These are phyloP conservation scores for Theileria parva DNA, from an alignment of 169 alveolate species.

Conservation along the genomic window DNA sequence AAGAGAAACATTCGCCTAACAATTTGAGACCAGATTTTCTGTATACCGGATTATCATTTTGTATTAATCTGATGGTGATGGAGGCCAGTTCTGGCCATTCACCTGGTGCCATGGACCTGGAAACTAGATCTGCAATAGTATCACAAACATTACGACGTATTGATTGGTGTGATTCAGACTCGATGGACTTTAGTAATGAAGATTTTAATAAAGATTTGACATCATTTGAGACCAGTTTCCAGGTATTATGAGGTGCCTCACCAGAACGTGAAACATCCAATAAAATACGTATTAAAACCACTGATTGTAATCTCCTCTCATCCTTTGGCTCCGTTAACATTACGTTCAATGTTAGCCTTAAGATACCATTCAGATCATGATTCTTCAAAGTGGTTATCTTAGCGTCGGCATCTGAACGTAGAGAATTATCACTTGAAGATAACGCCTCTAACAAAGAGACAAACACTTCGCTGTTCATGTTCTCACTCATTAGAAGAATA, in stretches of 20 bases:
- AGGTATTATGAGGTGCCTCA: conserved; percentile 56
- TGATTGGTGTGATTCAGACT: conserved; percentile 66
- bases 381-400: conserved; percentile 65
- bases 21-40: conserved; percentile 73
- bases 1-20: conserved; percentile 68
- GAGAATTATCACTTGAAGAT: conserved; percentile 68
- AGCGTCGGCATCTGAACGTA: conserved; percentile 74
- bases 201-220: conserved; percentile 65
- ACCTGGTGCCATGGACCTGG: conserved; percentile 52
- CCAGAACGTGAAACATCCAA: conserved; percentile 70
- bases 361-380: conserved; percentile 66
- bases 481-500: conserved; percentile 19
- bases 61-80: conserved; percentile 68
- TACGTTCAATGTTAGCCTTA: conserved; percentile 67
- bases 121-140: conserved; percentile 72
- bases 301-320: conserved; percentile 75
- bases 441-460: conserved; percentile 72
- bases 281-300: conserved; percentile 65
- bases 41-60: conserved; percentile 67
- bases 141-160: conserved; percentile 74
- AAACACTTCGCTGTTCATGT: conserved; percentile 52
- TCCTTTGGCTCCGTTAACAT: conserved; percentile 68
- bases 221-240: conserved; percentile 65
- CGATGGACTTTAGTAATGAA: conserved; percentile 64
- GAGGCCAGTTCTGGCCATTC: conserved; percentile 78